These are phyloP conservation scores for Xylariaceae sp. DNA, from an alignment of 2,329 filamentous ascomycete species.

Conservation along the genomic window DNA sequence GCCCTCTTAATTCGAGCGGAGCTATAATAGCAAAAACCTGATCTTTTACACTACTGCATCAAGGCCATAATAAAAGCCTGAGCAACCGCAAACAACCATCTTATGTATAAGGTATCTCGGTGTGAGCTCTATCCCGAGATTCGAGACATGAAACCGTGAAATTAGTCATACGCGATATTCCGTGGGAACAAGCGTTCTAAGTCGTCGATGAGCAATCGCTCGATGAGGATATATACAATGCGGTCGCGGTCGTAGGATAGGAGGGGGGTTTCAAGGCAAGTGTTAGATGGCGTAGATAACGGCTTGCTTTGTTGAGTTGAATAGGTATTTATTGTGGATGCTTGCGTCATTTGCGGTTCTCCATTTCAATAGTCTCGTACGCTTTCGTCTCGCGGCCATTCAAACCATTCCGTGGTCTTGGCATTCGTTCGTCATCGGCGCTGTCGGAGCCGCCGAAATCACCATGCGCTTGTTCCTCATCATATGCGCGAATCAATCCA, in stretches of 20 bases:
- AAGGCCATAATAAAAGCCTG: neutral
- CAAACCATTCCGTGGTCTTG: constrained; percentile 35
- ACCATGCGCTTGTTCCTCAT: constrained; percentile 66
- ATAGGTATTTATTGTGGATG: constrained; percentile 11
- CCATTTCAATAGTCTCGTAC: constrained; percentile 46
- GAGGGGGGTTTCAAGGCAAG: constrained; percentile 3
- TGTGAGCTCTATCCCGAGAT: constrained; percentile 16
- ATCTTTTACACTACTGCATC: constrained; percentile 18
- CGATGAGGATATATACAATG: constrained; percentile 30
- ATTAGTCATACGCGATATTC: constrained; percentile 25
- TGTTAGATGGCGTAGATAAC: constrained; percentile 1
- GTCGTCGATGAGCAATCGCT: constrained; percentile 19
- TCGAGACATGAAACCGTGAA: constrained; percentile 26
- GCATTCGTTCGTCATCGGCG: constrained; percentile 55
- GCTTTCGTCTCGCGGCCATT: constrained; percentile 39
- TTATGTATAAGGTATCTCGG: constrained; percentile 9
- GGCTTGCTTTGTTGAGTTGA: neutral
- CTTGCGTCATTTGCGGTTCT: constrained; percentile 39
- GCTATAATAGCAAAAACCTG: neutral
- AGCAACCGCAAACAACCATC: constrained; percentile 12
- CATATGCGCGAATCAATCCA: constrained; percentile 82
- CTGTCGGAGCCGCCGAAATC: constrained; percentile 75
- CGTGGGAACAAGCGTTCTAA: constrained; percentile 19
- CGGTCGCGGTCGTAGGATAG: constrained; percentile 24
- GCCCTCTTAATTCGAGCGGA: neutral